Base-by-base conservation (phyloP, 2,329 filamentous ascomycete species). In the Phialophora expanda region DNA sequence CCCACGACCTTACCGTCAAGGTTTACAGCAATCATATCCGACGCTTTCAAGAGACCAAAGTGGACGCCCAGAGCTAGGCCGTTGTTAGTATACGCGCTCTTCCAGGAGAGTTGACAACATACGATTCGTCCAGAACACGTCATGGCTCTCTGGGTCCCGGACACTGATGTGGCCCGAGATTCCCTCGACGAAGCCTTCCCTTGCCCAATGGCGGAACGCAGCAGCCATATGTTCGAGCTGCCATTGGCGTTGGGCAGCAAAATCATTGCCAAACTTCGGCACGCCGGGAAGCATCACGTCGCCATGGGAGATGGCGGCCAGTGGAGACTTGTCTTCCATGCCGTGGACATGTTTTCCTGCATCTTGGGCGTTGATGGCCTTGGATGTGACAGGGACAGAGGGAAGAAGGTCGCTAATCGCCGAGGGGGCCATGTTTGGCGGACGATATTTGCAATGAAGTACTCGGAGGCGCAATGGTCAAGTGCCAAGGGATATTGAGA, bases 91-190 rank as follows among this genome's bases (percentile, higher is more conserved):
- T 56, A 44, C 9, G 17, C 24, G 38, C 12, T 51, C 9, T 14
- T 22, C 7, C 26, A 12, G 7, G 32, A 46, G 38, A 30, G 61
- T 51, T 26, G 48, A 17, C 20, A 5, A 26, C 64, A 8, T 59
- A 67, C 66, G 88, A 78, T 86, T 91, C 74, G 89, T 91, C 89
- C 90, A 92, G 76, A 90, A 89, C 14, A 82, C 81, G 66, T 85
- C 79, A 0, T 79, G 78, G 70, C 85, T 80, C 74, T 90, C 87
- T 0, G 89, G 88, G 73, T 91, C 89, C 12, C 88, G 82, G 1
- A 90, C 85, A 14, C 81, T 84, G 69, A 91, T 91, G 75, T 90
- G 88, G 0, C 89, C 89, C 30, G 82, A 82, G 80, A 90, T 89
- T 62, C 89, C 89, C 76, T 91, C 89, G 0, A 85, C 87, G 76